These are phyloP conservation scores for Saururus chinensis DNA, from an alignment of 164 flowering plant species.

Conservation along the genomic window DNA sequence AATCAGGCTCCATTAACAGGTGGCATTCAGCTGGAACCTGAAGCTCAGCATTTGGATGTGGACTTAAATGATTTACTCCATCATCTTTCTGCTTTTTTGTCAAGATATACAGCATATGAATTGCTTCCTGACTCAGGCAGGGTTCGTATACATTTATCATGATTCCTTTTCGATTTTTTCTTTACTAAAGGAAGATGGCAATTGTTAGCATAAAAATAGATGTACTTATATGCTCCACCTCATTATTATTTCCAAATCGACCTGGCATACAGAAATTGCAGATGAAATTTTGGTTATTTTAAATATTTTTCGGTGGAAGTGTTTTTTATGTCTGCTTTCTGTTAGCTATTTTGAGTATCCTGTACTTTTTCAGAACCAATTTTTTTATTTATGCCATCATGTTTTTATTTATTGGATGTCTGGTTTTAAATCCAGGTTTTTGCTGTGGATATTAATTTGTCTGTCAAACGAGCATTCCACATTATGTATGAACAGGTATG, in stretches of 20 bases:
- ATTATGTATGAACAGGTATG: conserved; percentile 75
- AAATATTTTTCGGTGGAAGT: neutral
- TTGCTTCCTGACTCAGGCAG: conserved; percentile 77
- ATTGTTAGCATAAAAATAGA: no score
- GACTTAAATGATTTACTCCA: conserved; percentile 18
- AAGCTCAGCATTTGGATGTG: conserved; percentile 13
- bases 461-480: conserved; percentile 85
- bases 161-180: conserved; percentile 1
- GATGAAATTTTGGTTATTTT: no score
- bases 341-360: neutral
- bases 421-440: conserved; percentile 38
- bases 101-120: conserved; percentile 32
- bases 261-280: no score
- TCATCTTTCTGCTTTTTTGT: conserved; percentile 22
- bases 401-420: conserved; percentile 1
- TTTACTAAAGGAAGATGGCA: neutral
- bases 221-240: no score
- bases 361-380: neutral
- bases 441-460: conserved; percentile 60
- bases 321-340: neutral
- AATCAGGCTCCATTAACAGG: conserved; percentile 23
- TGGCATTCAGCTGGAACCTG: conserved; percentile 11
- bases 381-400: neutral
- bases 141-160: conserved; percentile 41
- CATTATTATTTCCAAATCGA: no score